These are phyloP conservation scores for Globisporangium acanthophoron DNA, from an alignment of 352 stramenopile species.

Conservation along the genomic window DNA sequence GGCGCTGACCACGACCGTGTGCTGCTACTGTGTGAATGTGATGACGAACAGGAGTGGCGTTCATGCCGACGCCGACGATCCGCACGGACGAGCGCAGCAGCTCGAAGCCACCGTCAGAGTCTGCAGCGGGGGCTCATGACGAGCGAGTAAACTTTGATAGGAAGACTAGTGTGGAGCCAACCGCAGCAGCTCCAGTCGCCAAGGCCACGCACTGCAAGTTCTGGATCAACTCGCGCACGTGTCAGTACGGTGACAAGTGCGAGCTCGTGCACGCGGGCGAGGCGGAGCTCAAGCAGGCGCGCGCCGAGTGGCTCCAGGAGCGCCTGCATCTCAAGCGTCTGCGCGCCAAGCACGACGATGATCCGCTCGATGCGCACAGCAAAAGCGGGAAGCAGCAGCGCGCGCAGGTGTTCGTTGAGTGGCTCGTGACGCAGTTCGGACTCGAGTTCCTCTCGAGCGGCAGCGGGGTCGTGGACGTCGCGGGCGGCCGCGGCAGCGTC, in stretches of 20 bases:
- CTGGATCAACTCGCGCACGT: conserved; percentile 78
- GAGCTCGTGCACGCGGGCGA: conserved; percentile 51
- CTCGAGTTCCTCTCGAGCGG: conserved; percentile 33
- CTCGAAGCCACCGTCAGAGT: neutral
- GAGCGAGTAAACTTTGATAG: neutral
- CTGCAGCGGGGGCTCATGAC: neutral
- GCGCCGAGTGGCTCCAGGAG: conserved; percentile 56
- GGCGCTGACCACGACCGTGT: neutral
- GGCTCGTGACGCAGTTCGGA: conserved; percentile 72
- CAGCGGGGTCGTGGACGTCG: conserved; percentile 73
- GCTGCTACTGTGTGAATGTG: neutral
- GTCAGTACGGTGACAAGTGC: conserved; percentile 61
- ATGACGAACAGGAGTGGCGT: conserved; percentile 25
- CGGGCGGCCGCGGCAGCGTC: conserved; percentile 72
- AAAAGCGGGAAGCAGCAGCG: conserved; percentile 74
- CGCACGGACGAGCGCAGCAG: conserved; percentile 10
- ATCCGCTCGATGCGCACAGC: conserved; percentile 57
- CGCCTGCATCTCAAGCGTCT: conserved; percentile 55
- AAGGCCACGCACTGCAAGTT: conserved; percentile 55
- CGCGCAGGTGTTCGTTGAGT: conserved; percentile 66
- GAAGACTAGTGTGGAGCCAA: neutral
- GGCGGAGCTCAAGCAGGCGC: conserved; percentile 39
- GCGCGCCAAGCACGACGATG: conserved; percentile 45
- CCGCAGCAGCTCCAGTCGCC: neutral
- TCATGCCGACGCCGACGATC: conserved; percentile 49